A percentile compares a stretch with the other conserved stretches of the same genome.
phyloP scores from a whole-genome alignment of 2,329 filamentous ascomycete species.

The Fusarium heterosporum region DNA sequence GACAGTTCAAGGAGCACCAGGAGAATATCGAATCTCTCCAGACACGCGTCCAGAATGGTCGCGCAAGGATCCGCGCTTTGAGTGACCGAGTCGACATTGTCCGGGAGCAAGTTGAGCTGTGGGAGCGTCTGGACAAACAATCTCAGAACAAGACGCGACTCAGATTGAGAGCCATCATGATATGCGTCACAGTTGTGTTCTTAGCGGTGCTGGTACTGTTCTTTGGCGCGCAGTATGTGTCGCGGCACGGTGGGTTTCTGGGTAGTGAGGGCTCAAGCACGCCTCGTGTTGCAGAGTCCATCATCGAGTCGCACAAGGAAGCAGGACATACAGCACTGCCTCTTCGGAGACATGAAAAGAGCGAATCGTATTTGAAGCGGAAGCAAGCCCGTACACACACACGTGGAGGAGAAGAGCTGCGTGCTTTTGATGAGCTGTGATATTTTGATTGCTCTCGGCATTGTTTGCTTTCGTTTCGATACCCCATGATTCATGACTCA shows the following conservation, averaged over 20 bases:
- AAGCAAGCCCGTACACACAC: slow-evolving; percentile 27
- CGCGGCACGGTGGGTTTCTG: slow-evolving; percentile 22
- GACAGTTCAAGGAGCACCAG: slow-evolving; percentile 74
- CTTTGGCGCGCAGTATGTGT: slow-evolving; percentile 47
- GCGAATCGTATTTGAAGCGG: slow-evolving; percentile 46
- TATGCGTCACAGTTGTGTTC: slow-evolving; percentile 62
- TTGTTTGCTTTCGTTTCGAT: slow-evolving; percentile 15
- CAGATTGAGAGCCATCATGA: slow-evolving; percentile 73
- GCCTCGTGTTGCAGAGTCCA: slow-evolving; percentile 38
- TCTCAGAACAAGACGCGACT: slow-evolving; percentile 76
- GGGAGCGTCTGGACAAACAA: slow-evolving; percentile 74
- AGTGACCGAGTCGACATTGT: slow-evolving; percentile 74
- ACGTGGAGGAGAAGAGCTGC: slow-evolving; percentile 54
- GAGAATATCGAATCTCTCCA: slow-evolving; percentile 71
- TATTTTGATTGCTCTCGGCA: slow-evolving; percentile 1
- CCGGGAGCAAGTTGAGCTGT: slow-evolving; percentile 71
- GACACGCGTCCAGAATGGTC: slow-evolving; percentile 69
- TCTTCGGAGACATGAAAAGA: slow-evolving; percentile 37
- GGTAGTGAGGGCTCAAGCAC: slow-evolving; percentile 15
- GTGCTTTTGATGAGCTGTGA: slow-evolving; percentile 62
- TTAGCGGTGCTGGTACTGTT: slow-evolving; percentile 62
- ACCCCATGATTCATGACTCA: slow-evolving; percentile 36
- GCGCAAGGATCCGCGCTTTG: slow-evolving; percentile 69
- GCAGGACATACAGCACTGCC: slow-evolving; percentile 38
- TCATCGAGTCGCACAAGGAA: slow-evolving; percentile 42